A percentile compares a stretch with the other conserved stretches of the same genome.
Conservation (phyloP, 257 asterid species). For the Scutellaria minor region DNA sequence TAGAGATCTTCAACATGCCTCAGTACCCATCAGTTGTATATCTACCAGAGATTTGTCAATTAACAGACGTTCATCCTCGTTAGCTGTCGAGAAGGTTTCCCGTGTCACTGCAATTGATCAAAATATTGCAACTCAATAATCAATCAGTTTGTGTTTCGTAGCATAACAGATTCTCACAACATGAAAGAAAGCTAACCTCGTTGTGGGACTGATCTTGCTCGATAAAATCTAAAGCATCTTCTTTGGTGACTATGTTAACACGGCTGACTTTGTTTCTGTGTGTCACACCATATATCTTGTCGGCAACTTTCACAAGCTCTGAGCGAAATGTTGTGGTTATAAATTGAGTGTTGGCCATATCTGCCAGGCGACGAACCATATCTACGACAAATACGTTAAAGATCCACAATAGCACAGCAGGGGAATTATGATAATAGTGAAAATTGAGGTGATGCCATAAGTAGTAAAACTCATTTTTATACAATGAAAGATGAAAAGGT, state of each 20-base stretch:
- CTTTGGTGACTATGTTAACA: conserved; percentile 72
- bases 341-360: conserved; percentile 85
- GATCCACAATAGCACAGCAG: conserved; percentile 27
- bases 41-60: conserved; percentile 10
- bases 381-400: conserved; percentile 60
- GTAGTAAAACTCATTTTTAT: not conserved
- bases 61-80: not conserved
- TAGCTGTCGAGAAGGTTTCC: conserved; percentile 12
- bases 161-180: not conserved
- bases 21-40: conserved; percentile 2
- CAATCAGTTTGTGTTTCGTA: not conserved
- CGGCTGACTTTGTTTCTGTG: conserved; percentile 92
- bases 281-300: conserved; percentile 88
- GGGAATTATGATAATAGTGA: not conserved
- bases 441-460: not conserved
- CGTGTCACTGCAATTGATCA: conserved; percentile 39
- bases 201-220: conserved; percentile 92
- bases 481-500: not conserved
- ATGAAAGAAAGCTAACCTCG: conserved; percentile 52
- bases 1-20: not conserved
- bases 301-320: conserved; percentile 96
- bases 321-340: conserved; percentile 90
- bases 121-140: conserved; percentile 2
- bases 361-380: conserved; percentile 96
- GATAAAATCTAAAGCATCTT: conserved; percentile 80